phyloP scores from a whole-genome alignment of 2,329 filamentous ascomycete genomes.

The Endoconidiophora polonica region DNA sequence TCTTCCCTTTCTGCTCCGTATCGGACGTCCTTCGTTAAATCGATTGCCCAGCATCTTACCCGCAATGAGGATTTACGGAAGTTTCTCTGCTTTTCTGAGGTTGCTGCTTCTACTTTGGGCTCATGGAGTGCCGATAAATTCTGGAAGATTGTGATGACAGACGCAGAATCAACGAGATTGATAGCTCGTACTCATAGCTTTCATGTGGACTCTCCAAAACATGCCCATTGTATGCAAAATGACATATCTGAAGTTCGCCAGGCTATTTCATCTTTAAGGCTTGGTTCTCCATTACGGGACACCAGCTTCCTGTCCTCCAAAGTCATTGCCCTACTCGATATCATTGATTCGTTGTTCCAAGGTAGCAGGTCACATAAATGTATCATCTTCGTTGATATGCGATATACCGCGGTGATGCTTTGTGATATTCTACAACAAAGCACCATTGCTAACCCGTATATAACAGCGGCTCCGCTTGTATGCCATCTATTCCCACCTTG shows the following conservation, averaged over 20 bases:
- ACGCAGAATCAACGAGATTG: constrained; percentile 44
- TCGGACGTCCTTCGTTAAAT: constrained; percentile 47
- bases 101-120: constrained; percentile 52
- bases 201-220: neutral
- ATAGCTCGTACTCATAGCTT: constrained; percentile 30
- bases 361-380: constrained; percentile 44
- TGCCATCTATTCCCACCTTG: constrained; percentile 14
- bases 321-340: constrained; percentile 42
- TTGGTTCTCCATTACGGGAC: too few relatives aligned
- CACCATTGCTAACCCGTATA: constrained; percentile 36
- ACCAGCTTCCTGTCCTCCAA: constrained; percentile 49
- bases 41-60: constrained; percentile 31
- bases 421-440: constrained; percentile 45
- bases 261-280: too few relatives aligned
- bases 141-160: constrained; percentile 54
- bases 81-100: constrained; percentile 41
- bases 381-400: constrained; percentile 73
- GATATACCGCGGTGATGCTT: constrained; percentile 61
- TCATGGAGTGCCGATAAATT: constrained; percentile 71
- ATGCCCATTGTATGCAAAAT: neutral
- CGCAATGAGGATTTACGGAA: constrained; percentile 32
- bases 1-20: constrained; percentile 30
- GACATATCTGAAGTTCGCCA: too few relatives aligned
- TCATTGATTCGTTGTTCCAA: constrained; percentile 47
- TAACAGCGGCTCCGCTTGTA: constrained; percentile 48